These are phyloP conservation scores for Euclidium syriacum DNA, from an alignment of 345 rosid species.

Conservation along the genomic window DNA sequence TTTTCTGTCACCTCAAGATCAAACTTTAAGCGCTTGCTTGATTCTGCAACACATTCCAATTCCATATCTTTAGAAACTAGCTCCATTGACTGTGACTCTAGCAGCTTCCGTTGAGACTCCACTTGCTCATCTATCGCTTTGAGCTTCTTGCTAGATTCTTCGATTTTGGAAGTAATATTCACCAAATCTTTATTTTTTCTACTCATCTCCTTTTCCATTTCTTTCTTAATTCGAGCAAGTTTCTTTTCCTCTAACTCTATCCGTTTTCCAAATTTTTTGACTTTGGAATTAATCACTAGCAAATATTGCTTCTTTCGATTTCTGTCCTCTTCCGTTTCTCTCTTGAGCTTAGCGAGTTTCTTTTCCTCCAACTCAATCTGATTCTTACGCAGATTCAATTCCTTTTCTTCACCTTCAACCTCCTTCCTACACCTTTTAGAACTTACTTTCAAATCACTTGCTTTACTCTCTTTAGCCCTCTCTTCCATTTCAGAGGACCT, in stretches of 20 bases:
- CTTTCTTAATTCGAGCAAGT: background rate
- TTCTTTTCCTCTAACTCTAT: background rate
- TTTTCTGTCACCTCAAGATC: too few species aligned
- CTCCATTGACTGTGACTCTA: background rate
- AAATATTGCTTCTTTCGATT: too few species aligned
- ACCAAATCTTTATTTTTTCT: background rate
- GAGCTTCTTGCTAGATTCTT: constrained; percentile 1
- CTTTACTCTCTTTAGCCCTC: background rate
- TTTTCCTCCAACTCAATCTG: background rate
- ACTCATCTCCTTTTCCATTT: background rate
- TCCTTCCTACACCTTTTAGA: background rate
- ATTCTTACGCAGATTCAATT: background rate
- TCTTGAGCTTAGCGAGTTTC: background rate
- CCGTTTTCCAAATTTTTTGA: too few species aligned
- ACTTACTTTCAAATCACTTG: background rate
- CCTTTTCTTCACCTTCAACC: background rate
- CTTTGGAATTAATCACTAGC: too few species aligned
- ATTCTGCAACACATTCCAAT: background rate
- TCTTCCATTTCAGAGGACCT: constrained; percentile 9
- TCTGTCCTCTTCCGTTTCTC: background rate
- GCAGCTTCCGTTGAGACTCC: background rate
- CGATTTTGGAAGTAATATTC: background rate
- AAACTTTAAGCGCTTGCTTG: too few species aligned
- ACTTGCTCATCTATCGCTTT: background rate
- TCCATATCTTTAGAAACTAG: background rate